phyloP scores from a whole-genome alignment of 352 stramenopile genomes.

The Phytophthora citricola region DNA sequence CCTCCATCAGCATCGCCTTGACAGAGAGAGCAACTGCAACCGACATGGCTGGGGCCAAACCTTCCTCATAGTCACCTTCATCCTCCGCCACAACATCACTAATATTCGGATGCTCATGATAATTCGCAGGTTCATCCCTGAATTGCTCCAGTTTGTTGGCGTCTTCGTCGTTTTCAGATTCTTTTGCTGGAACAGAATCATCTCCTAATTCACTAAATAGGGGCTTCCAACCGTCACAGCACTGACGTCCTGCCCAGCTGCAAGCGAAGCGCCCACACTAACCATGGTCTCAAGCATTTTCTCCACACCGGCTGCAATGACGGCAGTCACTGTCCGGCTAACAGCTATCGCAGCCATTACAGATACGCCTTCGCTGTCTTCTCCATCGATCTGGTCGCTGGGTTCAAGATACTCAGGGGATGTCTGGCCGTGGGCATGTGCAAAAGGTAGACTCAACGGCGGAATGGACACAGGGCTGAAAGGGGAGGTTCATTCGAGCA shows the following conservation, averaged over 20 bases:
- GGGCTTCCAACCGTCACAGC: background rate
- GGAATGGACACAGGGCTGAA: slow-evolving; percentile 3
- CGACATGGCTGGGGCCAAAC: slow-evolving; percentile 35
- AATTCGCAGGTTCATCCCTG: background rate
- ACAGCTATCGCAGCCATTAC: slow-evolving; percentile 37
- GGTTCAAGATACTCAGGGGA: background rate
- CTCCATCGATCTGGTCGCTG: background rate
- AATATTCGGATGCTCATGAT: background rate
- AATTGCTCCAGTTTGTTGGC: background rate
- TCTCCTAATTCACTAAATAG: background rate
- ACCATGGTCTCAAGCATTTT: slow-evolving; percentile 28
- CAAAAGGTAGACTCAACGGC: slow-evolving; percentile 6
- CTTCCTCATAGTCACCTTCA: background rate
- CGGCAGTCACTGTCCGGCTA: slow-evolving; percentile 37
- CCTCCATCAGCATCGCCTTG: slow-evolving; percentile 30
- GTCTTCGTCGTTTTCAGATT: background rate
- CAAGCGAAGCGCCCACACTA: slow-evolving; percentile 17
- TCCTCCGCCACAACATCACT: background rate
- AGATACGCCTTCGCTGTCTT: slow-evolving; percentile 24
- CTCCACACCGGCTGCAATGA: slow-evolving; percentile 39
- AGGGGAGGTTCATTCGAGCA: background rate
- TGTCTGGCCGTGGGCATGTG: background rate
- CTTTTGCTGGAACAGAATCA: background rate
- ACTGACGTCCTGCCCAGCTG: slow-evolving; percentile 8
- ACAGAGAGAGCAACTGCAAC: slow-evolving; percentile 34